Evolutionary conservation across 1,284 basidiomycete genomes (phyloP), one percentile per base, ranked within the genome.

Genomic region (Coniophora puteana): DNA sequence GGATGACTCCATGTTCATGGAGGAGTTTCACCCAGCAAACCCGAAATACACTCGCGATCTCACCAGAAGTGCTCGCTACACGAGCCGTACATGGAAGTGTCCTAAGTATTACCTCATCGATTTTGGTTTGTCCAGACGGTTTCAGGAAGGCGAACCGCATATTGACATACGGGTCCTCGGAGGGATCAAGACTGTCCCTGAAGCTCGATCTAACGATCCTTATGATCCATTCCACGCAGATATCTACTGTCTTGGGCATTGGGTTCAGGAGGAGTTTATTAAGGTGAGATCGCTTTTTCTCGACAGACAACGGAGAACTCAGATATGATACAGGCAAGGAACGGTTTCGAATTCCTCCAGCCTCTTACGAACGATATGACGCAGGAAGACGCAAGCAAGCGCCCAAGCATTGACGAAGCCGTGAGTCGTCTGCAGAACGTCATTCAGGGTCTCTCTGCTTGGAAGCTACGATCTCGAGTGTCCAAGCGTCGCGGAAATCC

Each of bases 71-170:
- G n/a, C n/a, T n/a, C n/a, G n/a, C n/a, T n/a, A n/a, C n/a, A n/a
- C n/a, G n/a, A n/a, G n/a, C n/a, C n/a, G n/a, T n/a, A n/a, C n/a
- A n/a, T n/a, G n/a, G n/a, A n/a, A n/a, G n/a, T n/a, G n/a, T n/a
- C n/a, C n/a, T n/a, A n/a, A n/a, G n/a, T n/a, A n/a, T n/a, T n/a
- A n/a, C n/a, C n/a, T n/a, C n/a, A n/a, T n/a, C n/a, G n/a, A 71
- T 40, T 72, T 69, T 20, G 67, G 65, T 0, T 38, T 67, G 8
- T 69, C 69, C 11, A 49, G 59, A 1, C 41, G 31, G 0, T 65
- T 61, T 16, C 43, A 42, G 4, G 38, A 63, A 12, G 16, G 30
- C 17, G 32, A 55, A 0, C 61, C 61, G 0, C 46, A n/a, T n/a
- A n/a, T 45, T 3, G 62, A 61, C 21, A 16, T 38, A 17, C 46